Evolutionary conservation across 1,139 yeast species (phyloP), one percentile per base, ranked within the genome.

Genomic region (Nakaseomyces kungkrabaensis): DNA sequence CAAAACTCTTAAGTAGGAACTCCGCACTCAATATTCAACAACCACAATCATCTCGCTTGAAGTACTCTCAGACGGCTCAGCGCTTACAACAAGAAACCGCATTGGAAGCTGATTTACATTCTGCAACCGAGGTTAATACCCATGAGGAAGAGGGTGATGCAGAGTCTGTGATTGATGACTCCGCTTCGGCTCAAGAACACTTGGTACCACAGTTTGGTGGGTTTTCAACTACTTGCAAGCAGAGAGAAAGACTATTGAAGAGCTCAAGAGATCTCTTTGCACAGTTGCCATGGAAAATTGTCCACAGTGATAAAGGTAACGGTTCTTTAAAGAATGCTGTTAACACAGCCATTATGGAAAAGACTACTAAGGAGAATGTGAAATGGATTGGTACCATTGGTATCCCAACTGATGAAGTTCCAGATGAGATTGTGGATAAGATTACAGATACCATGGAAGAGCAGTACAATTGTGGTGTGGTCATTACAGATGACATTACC

Each of bases 281-380:
- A 38, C 72, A 75, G 5, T 83, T 89, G 4, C 82, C 85, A 2
- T 88, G 95, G 90, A 72, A 74, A 45, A 77, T 88, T 13, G 81
- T 78, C 5, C 74, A 74, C 22, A 78, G 82, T 47, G 76, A 71
- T n/a, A 79, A 81, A 55, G 96, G 96, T 7, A 90, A 90, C 60
- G 95, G 89, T n/a, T 90, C 96, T 3, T 74, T 90, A 56, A 77
- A 79, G 51, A 90, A 90, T 57, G 96, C 97, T 0, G 78, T 90
- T 13, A 74, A 76, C 46, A 69, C 82, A 5, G 83, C 92, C 0
- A 56, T 70, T 34, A 62, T 68, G 3, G 76, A 76, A 32, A 69
- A 72, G 4, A 70, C 73, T 1, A 68, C 78, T 10, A 70, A 74
- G 6, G 70, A 74, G 4, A 67, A 73, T 2, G 73, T 77, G 47